A percentile compares a stretch with the other conserved stretches of the same genome.
Evolutionary conservation across 75 land plant species (phyloP).

Genomic region (Isoetes taiwanensis): DNA sequence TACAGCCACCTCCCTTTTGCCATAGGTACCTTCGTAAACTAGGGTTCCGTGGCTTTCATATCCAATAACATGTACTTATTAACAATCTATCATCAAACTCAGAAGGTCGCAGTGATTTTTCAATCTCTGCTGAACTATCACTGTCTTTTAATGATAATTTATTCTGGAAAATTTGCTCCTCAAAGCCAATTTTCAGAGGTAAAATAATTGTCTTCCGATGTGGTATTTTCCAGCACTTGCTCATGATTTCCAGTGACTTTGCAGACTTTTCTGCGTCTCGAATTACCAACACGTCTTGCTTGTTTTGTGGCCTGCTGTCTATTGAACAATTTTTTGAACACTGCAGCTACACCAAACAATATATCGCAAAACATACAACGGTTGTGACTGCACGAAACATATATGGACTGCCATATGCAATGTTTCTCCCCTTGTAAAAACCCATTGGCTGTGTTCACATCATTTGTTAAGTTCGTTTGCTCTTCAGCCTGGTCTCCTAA

Average conservation of each 20-base stretch:
- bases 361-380: too few species aligned
- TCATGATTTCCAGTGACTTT: background rate
- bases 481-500: too few species aligned
- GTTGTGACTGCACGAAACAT: too few species aligned
- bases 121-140: background rate
- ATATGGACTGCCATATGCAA: too few species aligned
- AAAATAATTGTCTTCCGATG: background rate
- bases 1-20: constrained; percentile 74
- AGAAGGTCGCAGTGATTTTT: constrained; percentile 1
- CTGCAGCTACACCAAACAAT: too few species aligned
- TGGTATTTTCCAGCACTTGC: background rate
- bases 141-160: background rate
- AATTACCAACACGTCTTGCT: too few species aligned
- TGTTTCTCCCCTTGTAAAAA: too few species aligned
- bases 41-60: constrained; percentile 90
- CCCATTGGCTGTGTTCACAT: too few species aligned
- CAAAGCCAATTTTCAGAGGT: background rate
- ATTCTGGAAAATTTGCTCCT: background rate
- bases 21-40: constrained; percentile 63
- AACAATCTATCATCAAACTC: constrained; percentile 5
- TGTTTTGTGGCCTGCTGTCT: too few species aligned
- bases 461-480: too few species aligned
- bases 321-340: too few species aligned
- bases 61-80: constrained; percentile 46
- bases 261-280: too few species aligned